Evolutionary conservation across 495 filamentous ascomycete species (phyloP), one percentile per base, ranked within the genome.

Genomic region (Aspergillus asperescens): DNA sequence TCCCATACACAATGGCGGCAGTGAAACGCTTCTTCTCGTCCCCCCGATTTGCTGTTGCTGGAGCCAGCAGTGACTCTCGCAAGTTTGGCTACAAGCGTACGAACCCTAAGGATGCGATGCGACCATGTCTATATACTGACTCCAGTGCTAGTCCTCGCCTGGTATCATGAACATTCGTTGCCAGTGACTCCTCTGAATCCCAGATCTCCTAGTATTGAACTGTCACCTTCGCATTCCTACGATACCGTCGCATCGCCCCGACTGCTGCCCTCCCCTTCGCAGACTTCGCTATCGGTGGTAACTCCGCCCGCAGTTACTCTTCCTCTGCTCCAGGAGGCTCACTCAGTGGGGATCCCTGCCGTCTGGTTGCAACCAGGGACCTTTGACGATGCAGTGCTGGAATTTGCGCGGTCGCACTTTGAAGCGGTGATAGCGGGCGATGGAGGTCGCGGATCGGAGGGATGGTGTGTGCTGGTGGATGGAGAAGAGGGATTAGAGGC

Each of bases 331-430:
- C 70, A 84, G 59, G 85, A 95, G 68, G 93, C 92, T 1, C 86
- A 87, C 64, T 78, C 81, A 20, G 77, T 87, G 5, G 90, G 91
- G 0, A 77, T 96, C 7, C 78, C 78, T 3, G 82, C 86, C 12
- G 88, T 96, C 12, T 98, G 90, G 87, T 67, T 98, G 51, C 93
- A 98, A 68, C 93, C 93, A 0, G 92, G 92, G 1, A 90, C 81
- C 7, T 96, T 87, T 59, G 81, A 95, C 64, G 77, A 85, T 22
- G 76, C 81, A 34, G 86, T 86, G 37, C 60, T 95, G 55, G 72
- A 74, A 7, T 93, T 77, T 68, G 89, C 89, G 18, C 69, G 63
- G 51, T 70, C 63, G 57, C 77, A 77, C 60, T 89, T 92, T 64
- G 71, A 80, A 56, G 82, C 82, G 20, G 86, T 83, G 20, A 76